Percentiles rank a stretch among this genome's conserved stretches.
These are phyloP conservation scores for Paecilomyces sp. DNA, from an alignment of 2,329 filamentous ascomycete genomes.

Conservation along the genomic window DNA sequence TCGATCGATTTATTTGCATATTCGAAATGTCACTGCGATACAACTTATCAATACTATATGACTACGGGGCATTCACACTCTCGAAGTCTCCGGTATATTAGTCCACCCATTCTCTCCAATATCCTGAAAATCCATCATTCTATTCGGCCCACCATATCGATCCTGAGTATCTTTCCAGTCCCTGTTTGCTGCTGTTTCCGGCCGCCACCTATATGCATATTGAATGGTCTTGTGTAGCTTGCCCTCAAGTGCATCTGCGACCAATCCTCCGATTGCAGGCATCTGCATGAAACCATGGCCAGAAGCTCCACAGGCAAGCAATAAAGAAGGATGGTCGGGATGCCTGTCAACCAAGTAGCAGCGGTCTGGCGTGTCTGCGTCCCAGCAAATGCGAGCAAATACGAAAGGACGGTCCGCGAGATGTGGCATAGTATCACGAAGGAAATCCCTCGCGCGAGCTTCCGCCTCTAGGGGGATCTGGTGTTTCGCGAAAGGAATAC, in stretches of 20 bases:
- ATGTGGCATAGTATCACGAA: conserved; percentile 48
- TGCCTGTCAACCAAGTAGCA: conserved; percentile 48
- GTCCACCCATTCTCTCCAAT: conserved; percentile 14
- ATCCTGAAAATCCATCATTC: conserved; percentile 43
- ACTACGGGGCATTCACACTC: too few relatives aligned
- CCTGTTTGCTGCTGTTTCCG: conserved; percentile 41
- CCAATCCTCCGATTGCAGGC: conserved; percentile 40
- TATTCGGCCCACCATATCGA: conserved; percentile 41
- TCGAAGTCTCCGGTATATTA: neutral
- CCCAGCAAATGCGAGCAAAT: conserved; percentile 51
- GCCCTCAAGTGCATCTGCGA: conserved; percentile 43
- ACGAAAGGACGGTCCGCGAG: conserved; percentile 41
- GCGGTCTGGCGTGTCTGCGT: conserved; percentile 49
- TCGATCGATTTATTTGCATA: too few relatives aligned
- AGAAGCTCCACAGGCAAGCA: conserved; percentile 45
- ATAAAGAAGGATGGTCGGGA: conserved; percentile 35
- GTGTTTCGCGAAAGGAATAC: conserved; percentile 37
- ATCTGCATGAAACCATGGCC: conserved; percentile 50
- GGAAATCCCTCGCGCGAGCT: conserved; percentile 40
- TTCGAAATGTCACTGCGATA: too few relatives aligned
- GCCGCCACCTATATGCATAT: conserved; percentile 44
- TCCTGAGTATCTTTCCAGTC: conserved; percentile 45
- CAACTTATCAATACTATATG: too few relatives aligned
- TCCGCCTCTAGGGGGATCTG: conserved; percentile 41
- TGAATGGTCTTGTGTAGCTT: conserved; percentile 36